phyloP scores from a whole-genome alignment of 192 early-diverging fungal species.

The Obelidium mucronatum region DNA sequence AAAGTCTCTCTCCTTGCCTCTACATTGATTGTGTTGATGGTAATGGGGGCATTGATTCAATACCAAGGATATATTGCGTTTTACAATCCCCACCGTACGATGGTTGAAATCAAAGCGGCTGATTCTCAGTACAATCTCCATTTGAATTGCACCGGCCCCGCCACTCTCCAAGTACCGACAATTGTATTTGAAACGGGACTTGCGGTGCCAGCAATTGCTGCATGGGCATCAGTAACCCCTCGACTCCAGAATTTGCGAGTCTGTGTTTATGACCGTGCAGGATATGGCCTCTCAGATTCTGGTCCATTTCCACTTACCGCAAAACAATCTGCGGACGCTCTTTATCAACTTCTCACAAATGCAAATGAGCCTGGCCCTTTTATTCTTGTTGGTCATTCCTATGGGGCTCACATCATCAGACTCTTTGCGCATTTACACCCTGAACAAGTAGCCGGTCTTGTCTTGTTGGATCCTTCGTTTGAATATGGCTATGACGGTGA shows the following conservation, averaged over 20 bases:
- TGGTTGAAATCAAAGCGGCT: no score
- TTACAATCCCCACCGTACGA: no score
- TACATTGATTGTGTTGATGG: constrained; percentile 1
- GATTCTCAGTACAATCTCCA: not conserved
- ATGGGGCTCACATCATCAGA: constrained; percentile 26
- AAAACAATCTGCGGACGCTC: constrained; percentile 4
- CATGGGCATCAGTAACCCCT: constrained; percentile 1
- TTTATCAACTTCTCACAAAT: constrained; percentile 13
- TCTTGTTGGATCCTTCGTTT: constrained; percentile 29
- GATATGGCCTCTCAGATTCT: constrained; percentile 26
- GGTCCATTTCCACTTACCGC: constrained; percentile 33
- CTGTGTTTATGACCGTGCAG: constrained; percentile 23
- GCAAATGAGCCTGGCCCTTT: constrained; percentile 32
- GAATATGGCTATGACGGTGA: no score
- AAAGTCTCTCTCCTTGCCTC: not conserved
- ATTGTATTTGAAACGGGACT: constrained; percentile 34
- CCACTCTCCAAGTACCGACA: constrained; percentile 6
- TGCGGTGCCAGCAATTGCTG: not conserved
- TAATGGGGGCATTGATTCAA: not conserved
- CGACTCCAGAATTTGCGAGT: constrained; percentile 2
- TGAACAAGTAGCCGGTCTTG: constrained; percentile 25
- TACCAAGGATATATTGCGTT: no score
- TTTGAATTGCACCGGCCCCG: constrained; percentile 10
- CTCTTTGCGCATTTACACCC: constrained; percentile 22
- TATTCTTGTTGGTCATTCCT: constrained; percentile 35